phyloP scores from a whole-genome alignment of 129 eudicot species.

The Chrysanthemum makinoi region DNA sequence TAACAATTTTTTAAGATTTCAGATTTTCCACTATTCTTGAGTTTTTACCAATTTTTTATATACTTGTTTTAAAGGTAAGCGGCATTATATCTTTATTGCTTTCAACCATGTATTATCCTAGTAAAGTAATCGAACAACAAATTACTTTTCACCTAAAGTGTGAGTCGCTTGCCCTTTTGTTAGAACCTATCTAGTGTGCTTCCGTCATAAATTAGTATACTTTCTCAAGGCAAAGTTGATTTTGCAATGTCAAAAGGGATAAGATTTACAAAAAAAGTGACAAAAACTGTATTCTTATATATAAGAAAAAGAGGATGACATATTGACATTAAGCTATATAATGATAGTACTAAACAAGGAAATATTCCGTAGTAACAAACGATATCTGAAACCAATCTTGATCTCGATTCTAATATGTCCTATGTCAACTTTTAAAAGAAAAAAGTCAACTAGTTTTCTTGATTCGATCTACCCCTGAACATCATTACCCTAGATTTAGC shows the following conservation, averaged over 20 bases:
- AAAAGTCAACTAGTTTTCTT: too few relatives aligned
- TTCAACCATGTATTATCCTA: not conserved
- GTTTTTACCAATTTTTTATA: not conserved
- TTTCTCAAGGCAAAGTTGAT: conserved; percentile 9
- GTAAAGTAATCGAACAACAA: not conserved
- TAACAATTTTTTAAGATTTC: not conserved
- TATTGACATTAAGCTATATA: too few relatives aligned
- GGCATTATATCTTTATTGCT: not conserved
- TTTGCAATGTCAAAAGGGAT: conserved; percentile 5
- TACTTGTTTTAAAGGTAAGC: not conserved
- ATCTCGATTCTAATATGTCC: too few relatives aligned
- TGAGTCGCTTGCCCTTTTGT: too few relatives aligned
- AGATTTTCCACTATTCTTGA: not conserved
- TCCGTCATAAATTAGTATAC: not conserved
- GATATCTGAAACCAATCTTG: too few relatives aligned
- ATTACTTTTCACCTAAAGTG: too few relatives aligned
- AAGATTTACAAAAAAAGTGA: too few relatives aligned
- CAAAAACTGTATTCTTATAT: not conserved
- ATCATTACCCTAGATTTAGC: not conserved
- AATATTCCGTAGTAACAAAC: too few relatives aligned
- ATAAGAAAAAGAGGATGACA: not conserved
- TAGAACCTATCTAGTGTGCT: too few relatives aligned
- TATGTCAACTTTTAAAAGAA: too few relatives aligned
- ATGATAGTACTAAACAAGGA: too few relatives aligned
- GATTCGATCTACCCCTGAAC: not conserved